Evolutionary conservation across 495 filamentous ascomycete species (phyloP).

Genomic region (Talaromyces wortmannii): DNA sequence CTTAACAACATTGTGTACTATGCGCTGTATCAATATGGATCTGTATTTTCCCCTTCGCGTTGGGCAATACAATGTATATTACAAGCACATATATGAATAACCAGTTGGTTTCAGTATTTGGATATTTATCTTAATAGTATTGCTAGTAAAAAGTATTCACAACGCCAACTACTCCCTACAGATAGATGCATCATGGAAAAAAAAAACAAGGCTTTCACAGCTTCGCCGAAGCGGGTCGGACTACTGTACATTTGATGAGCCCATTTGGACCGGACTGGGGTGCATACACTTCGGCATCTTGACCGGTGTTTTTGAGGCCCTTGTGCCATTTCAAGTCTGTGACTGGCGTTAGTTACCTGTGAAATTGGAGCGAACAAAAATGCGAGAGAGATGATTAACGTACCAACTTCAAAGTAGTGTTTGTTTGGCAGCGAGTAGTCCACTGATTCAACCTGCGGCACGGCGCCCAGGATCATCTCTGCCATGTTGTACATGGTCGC

Average conservation of each 20-base stretch:
- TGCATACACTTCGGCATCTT: slow-evolving; percentile 91
- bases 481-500: slow-evolving; percentile 98
- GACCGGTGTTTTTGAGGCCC: slow-evolving; percentile 92
- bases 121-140: slow-evolving; percentile 1
- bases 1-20: slow-evolving; percentile 6
- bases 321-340: slow-evolving; percentile 95
- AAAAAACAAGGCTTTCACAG: slow-evolving; percentile 16
- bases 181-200: slow-evolving; percentile 23
- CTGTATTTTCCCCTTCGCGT: slow-evolving; percentile 1
- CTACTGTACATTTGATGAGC: slow-evolving; percentile 91
- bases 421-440: slow-evolving; percentile 91
- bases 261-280: slow-evolving; percentile 92
- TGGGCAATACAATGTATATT: slow-evolving; percentile 4
- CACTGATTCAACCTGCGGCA: slow-evolving; percentile 62
- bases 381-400: slow-evolving; percentile 19
- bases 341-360: slow-evolving; percentile 3
- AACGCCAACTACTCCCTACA: slow-evolving; percentile 10
- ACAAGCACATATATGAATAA: neutral
- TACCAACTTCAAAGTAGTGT: slow-evolving; percentile 97
- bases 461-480: slow-evolving; percentile 74
- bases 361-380: neutral
- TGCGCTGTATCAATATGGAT: slow-evolving; percentile 2
- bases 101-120: neutral
- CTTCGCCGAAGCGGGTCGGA: slow-evolving; percentile 42
- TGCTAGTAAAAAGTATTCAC: neutral